phyloP scores from a whole-genome alignment of 768 basidiomycete genomes.

The Lentinus brumalis region DNA sequence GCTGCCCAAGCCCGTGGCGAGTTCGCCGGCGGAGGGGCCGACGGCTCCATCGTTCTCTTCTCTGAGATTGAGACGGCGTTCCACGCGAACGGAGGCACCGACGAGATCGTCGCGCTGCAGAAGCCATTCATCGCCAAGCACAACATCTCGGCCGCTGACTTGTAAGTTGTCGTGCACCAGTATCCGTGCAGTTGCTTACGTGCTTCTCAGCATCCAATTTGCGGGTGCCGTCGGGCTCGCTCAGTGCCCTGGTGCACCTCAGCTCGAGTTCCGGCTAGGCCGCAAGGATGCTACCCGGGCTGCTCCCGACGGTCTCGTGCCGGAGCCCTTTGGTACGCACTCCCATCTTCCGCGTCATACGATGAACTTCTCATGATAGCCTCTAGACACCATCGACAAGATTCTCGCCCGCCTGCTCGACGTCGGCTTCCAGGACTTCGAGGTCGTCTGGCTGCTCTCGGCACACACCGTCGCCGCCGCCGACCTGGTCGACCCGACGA shows the following conservation, averaged over 20 bases:
- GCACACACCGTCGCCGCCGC: constrained; percentile 28
- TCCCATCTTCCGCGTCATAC: background rate
- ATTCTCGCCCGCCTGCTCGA: constrained; percentile 36
- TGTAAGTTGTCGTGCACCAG: constrained; percentile 34
- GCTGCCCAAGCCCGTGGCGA: constrained; percentile 22
- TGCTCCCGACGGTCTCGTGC: constrained; percentile 21
- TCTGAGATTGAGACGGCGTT: constrained; percentile 43
- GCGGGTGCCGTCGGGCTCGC: constrained; percentile 35
- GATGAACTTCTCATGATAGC: background rate
- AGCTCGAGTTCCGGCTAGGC: constrained; percentile 37
- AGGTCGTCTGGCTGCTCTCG: constrained; percentile 39
- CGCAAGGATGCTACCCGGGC: constrained; percentile 21
- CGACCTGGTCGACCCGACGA: constrained; percentile 27
- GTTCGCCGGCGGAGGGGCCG: constrained; percentile 34
- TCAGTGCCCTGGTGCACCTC: constrained; percentile 41
- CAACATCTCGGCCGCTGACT: constrained; percentile 45
- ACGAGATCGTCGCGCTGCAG: constrained; percentile 42
- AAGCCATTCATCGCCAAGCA: constrained; percentile 37
- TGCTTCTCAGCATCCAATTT: constrained; percentile 35
- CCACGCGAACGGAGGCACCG: constrained; percentile 44
- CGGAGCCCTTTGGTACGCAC: constrained; percentile 17
- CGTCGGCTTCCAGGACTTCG: constrained; percentile 36
- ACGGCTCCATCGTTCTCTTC: constrained; percentile 53
- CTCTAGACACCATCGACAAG: constrained; percentile 19
- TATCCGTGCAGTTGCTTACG: background rate